Evolutionary conservation across 2,329 filamentous ascomycete species (phyloP).

Genomic region (Alternaria sp.): DNA sequence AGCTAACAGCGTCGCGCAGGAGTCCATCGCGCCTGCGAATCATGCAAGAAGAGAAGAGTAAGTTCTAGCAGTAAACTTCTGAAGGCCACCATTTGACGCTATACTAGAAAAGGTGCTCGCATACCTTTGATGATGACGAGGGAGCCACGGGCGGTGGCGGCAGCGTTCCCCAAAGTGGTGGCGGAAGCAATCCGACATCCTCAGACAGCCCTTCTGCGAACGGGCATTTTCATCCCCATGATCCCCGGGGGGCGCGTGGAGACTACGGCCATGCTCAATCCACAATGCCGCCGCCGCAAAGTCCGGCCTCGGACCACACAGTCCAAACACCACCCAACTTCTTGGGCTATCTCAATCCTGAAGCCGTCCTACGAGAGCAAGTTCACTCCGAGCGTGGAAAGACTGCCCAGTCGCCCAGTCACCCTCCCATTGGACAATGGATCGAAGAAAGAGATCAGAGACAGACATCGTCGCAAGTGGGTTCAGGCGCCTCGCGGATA

Average conservation of each 20-base stretch:
- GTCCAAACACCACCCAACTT: constrained; percentile 50
- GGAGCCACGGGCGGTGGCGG: constrained; percentile 31
- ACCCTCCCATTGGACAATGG: constrained; percentile 45
- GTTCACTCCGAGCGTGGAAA: constrained; percentile 45
- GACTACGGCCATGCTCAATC: constrained; percentile 36
- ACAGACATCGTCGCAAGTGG: constrained; percentile 28
- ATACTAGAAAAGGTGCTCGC: constrained; percentile 51
- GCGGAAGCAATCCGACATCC: constrained; percentile 38
- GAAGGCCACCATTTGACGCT: constrained; percentile 23
- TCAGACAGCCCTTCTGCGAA: constrained; percentile 34
- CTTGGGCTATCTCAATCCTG: constrained; percentile 56
- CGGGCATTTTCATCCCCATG: constrained; percentile 33
- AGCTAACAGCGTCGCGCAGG: constrained; percentile 37
- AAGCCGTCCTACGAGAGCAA: constrained; percentile 54
- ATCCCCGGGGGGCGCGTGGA: constrained; percentile 33
- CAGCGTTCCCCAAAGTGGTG: constrained; percentile 48
- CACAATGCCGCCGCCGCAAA: constrained; percentile 43
- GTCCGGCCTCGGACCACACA: constrained; percentile 37
- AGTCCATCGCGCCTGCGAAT: constrained; percentile 53
- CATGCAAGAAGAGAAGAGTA: constrained; percentile 54
- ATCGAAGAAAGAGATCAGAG: constrained; percentile 41
- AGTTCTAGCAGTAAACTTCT: constrained; percentile 20
- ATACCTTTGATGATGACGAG: constrained; percentile 49
- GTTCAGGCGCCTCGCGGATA: constrained; percentile 30
- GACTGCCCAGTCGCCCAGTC: constrained; percentile 35